A percentile compares a stretch with the other conserved stretches of the same genome.
phyloP scores from a whole-genome alignment of 306 rosid species.

The Oemleria cerasiformis region DNA sequence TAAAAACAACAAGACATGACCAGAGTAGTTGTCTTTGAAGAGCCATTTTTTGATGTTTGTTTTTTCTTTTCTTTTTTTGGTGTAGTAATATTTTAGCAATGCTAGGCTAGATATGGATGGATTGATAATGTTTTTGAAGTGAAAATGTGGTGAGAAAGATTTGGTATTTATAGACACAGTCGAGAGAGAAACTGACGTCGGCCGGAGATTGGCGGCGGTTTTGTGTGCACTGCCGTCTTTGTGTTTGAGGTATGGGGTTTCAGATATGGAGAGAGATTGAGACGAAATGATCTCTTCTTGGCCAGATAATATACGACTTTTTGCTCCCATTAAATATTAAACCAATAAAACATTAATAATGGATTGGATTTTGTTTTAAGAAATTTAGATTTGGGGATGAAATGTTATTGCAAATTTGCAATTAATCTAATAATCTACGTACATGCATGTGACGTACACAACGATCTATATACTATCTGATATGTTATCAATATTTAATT shows the following conservation, averaged over 20 bases:
- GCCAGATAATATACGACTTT: conserved; percentile 2
- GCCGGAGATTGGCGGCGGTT: no score
- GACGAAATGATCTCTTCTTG: conserved; percentile 16
- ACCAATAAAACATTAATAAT: no score
- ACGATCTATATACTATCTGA: no score
- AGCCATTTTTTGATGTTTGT: conserved; percentile 7
- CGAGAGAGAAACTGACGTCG: neutral
- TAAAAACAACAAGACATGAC: neutral
- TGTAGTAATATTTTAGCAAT: no score
- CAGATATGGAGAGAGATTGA: conserved; percentile 11
- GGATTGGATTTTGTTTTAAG: no score
- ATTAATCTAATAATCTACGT: no score
- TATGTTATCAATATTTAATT: no score
- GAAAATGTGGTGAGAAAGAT: neutral
- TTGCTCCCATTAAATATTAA: neutral
- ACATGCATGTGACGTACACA: no score
- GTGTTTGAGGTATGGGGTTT: conserved; percentile 10
- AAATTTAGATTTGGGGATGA: no score
- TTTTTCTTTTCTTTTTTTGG: neutral
- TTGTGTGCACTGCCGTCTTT: no score
- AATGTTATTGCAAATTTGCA: no score
- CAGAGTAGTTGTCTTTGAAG: neutral
- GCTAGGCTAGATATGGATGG: no score
- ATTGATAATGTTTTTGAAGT: neutral
- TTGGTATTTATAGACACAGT: conserved; percentile 3